Conservation (phyloP, 1,284 basidiomycete species). For the Xanthoconium separans region DNA sequence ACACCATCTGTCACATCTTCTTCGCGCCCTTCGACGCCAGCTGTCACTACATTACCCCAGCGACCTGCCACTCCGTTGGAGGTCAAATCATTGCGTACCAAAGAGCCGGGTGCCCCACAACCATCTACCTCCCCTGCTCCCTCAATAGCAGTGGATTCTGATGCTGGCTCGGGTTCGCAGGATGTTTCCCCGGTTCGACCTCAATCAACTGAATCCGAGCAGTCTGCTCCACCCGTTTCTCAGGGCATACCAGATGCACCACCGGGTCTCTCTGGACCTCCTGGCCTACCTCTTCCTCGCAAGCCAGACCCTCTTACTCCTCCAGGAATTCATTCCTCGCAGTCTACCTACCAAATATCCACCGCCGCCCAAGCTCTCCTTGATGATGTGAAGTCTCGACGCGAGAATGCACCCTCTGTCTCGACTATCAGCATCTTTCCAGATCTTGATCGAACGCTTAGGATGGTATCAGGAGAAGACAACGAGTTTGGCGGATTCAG, state of each 20-base stretch:
- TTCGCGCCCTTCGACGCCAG: constrained; percentile 65
- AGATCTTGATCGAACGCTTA: constrained; percentile 81
- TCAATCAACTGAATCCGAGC: constrained; percentile 42
- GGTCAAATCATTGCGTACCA: constrained; percentile 40
- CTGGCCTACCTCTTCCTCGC: constrained; percentile 58
- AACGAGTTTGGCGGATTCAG: constrained; percentile 66
- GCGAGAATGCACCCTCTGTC: constrained; percentile 54
- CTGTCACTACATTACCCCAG: constrained; percentile 37
- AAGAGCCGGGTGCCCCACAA: constrained; percentile 37
- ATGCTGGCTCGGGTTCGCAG: constrained; percentile 36
- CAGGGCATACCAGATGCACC: constrained; percentile 50
- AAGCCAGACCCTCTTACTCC: constrained; percentile 52
- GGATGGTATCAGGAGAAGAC: constrained; percentile 61
- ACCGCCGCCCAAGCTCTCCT: constrained; percentile 80
- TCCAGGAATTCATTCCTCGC: constrained; percentile 54
- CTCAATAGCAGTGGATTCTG: constrained; percentile 43
- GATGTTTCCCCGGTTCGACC: constrained; percentile 46
- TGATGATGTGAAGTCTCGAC: constrained; percentile 77
- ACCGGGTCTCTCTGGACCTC: constrained; percentile 64
- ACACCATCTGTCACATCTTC: constrained; percentile 55
- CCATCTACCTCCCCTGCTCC: constrained; percentile 50
- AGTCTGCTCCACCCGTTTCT: constrained; percentile 41
- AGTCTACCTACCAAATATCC: constrained; percentile 82
- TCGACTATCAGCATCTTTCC: constrained; percentile 76
- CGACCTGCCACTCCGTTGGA: constrained; percentile 49